Conservation (phyloP, 2,329 filamentous ascomycete genomes). For the Trichoderma hamatum region DNA sequence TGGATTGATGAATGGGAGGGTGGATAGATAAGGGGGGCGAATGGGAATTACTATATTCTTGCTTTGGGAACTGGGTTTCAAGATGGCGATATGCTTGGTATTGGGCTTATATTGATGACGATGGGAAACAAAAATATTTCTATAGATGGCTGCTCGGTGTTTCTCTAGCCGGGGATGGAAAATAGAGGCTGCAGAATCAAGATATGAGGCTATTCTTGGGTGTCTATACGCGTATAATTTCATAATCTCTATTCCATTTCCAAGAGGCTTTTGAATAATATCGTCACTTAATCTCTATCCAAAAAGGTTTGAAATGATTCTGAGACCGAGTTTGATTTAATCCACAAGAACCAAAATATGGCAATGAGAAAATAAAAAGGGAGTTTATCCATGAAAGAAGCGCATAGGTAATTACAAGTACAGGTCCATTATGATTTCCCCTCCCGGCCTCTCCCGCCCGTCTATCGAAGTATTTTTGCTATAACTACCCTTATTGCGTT, state of each 20-base stretch:
- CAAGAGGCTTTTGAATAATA: no score
- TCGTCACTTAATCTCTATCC: no score
- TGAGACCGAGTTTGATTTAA: no score
- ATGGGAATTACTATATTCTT: neutral
- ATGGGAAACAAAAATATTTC: neutral
- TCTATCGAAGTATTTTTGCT: slow-evolving; percentile 40
- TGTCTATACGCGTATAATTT: neutral
- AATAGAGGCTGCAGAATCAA: neutral
- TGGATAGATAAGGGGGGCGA: neutral
- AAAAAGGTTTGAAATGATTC: no score
- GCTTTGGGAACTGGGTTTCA: neutral
- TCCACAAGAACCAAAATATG: neutral
- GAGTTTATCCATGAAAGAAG: slow-evolving; percentile 45
- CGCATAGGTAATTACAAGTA: slow-evolving; percentile 46
- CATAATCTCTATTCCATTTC: neutral
- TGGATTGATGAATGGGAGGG: neutral
- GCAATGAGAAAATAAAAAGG: neutral
- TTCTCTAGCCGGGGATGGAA: neutral
- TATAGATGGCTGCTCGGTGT: neutral
- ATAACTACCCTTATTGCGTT: slow-evolving; percentile 28
- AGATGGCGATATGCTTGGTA: neutral
- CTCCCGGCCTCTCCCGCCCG: slow-evolving; percentile 32
- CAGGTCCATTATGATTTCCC: slow-evolving; percentile 40
- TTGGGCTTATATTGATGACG: neutral
- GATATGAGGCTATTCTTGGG: neutral